Evolutionary conservation across 2,329 filamentous ascomycete species (phyloP), one percentile per base, ranked within the genome.

Genomic region (Pseudogymnoascus sp.): DNA sequence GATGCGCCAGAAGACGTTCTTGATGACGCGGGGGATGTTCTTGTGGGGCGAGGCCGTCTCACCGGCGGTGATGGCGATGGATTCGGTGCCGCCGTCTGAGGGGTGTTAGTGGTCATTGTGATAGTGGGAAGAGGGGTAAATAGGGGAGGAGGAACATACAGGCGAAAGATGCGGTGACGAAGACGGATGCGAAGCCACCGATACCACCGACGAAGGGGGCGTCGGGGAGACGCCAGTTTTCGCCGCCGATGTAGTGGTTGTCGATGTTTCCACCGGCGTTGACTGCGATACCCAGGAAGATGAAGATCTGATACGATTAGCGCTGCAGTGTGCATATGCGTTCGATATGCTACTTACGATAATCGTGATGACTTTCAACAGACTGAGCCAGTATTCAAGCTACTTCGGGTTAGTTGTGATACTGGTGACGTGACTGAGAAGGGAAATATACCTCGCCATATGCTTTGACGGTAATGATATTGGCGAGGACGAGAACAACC

Each of bases 201-300:
- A 87, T 84, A 0, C 85, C 85, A 2, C 78, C 81, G 1, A 86
- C 84, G 66, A 88, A 87, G 0, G 85, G 85, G 1, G 84, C 84
- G 34, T 79, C 83, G 0, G 79, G 80, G 1, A 81, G 74, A 61
- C 80, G 75, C 79, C 82, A 87, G 67, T 84, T 77, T 62, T 78
- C 75, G 4, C 76, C 80, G 8, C 85, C 83, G 20, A 86, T 83
- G 63, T 86, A 86, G 54, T 74, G 72, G 59, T 80, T 76, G 0
- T 73, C 68, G 0, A 70, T 75, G 63, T 85, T 86, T 11, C 76
- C 84, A 16, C 84, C 84, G 60, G 76, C 78, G 63, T 84, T 84
- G 41, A 83, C 81, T 1, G 74, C 82, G 54, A 87, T 84, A 1
- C 83, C 81, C 47, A 86, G 75, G 30, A 88, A 77, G 62, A 87